Base-by-base conservation (phyloP, 768 basidiomycete genomes). In the Psilocybe azurescens region DNA sequence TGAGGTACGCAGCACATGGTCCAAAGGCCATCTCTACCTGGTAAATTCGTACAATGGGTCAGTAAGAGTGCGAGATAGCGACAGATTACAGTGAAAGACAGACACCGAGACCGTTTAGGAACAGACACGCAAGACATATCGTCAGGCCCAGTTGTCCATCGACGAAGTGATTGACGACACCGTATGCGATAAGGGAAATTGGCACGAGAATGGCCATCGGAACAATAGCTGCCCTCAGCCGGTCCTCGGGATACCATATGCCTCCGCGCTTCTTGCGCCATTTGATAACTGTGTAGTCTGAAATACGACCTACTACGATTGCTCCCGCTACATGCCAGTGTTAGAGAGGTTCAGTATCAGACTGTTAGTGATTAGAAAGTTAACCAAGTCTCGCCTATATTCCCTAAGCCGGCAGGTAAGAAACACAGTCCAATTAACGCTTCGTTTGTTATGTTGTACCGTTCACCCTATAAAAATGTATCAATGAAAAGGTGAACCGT, bases 231-330 rank as follows among this genome's bases (percentile, higher is more conserved):
- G 80, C 87, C 1, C 86, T 80, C 28, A 91, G 78, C 5, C 89
- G 83, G 64, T 89, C 90, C 70, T 92, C 89, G 0, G 89, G 89
- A 47, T 84, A 81, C 87, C 86, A 89, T 1, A 76, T 66, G 0
- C 88, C 88, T 0, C 79, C 79, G 24, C 88, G 82, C 5, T 74
- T 69, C 50, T 77, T 73, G 14, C 81, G 81, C 74, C 83, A 87
- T 44, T 67, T 69, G 16, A 81, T 73, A 24, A 92, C 76, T 0
- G 81, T 73, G 29, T 65, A 62, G 69, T 91, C 90, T 0, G 90
- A 90, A 0, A 89, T 61, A n/a, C 64, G 62, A 3, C 68, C 68
- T 5, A 62, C 62, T 14, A 62, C 11, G n/a, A 55, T 58, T n/a
- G 65, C 64, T 38, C 65, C 66, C 24, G 63, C 67, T 70, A 33